These are phyloP conservation scores for Nannochloris sp. DNA, from an alignment of 139 green algal genomes.

Conservation along the genomic window DNA sequence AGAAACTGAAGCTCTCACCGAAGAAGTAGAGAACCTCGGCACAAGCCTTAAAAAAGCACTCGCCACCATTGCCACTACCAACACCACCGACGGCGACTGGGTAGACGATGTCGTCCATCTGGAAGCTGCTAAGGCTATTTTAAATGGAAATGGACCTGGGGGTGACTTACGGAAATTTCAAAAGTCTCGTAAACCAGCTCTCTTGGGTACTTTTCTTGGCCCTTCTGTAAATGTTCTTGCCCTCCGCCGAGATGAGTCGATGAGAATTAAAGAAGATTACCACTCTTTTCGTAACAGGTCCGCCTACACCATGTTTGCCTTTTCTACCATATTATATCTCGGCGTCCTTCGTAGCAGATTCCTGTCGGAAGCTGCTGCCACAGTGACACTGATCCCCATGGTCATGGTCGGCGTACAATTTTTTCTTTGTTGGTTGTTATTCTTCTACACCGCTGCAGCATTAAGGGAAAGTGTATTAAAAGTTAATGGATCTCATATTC, in stretches of 20 bases:
- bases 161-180: slow-evolving; percentile 63
- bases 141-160: slow-evolving; percentile 53
- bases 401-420: slow-evolving; percentile 68
- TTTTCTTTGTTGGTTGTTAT: slow-evolving; percentile 87
- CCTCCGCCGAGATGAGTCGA: slow-evolving; percentile 27
- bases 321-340: slow-evolving; percentile 25
- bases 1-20: slow-evolving; percentile 58
- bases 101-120: slow-evolving; percentile 30
- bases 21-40: slow-evolving; percentile 61
- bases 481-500: slow-evolving; percentile 89
- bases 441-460: slow-evolving; percentile 88
- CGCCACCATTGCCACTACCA: no score
- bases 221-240: slow-evolving; percentile 45
- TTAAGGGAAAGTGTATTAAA: slow-evolving; percentile 86
- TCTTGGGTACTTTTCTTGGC: slow-evolving; percentile 60
- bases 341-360: slow-evolving; percentile 41
- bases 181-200: slow-evolving; percentile 35
- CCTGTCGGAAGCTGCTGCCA: slow-evolving; percentile 3
- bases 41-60: no score
- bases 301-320: slow-evolving; percentile 38
- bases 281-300: slow-evolving; percentile 68
- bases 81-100: no score
- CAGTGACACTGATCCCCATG: slow-evolving; percentile 52
- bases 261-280: slow-evolving; percentile 85
- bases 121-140: slow-evolving; percentile 25